These are phyloP conservation scores for Saccharum hybrid DNA, from an alignment of 202 grass and related monocot genomes.

Conservation along the genomic window DNA sequence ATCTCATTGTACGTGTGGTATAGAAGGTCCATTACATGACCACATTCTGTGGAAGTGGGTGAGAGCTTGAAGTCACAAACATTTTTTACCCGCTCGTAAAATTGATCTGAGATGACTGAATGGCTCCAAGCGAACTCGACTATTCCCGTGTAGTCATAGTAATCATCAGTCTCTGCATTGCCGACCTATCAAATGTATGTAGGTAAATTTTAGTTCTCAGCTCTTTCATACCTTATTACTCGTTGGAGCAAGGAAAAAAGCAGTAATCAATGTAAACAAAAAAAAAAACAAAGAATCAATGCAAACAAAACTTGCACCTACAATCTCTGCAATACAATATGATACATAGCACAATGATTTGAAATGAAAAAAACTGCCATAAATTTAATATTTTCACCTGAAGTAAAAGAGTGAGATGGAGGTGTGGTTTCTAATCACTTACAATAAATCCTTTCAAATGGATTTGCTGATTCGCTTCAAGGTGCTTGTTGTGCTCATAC, in stretches of 20 bases:
- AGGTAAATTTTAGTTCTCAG: not conserved
- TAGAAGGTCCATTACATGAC: slow-evolving; percentile 53
- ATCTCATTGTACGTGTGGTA: slow-evolving; percentile 61
- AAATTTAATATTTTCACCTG: not conserved
- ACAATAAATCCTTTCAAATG: slow-evolving; percentile 90
- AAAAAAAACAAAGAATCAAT: not conserved
- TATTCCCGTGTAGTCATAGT: slow-evolving; percentile 69
- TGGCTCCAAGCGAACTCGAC: slow-evolving; percentile 90
- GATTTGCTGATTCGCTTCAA: slow-evolving; percentile 48
- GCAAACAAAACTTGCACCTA: not conserved
- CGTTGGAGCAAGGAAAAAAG: not conserved
- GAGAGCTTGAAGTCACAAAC: slow-evolving; percentile 72
- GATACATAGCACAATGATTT: not conserved
- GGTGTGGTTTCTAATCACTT: slow-evolving; percentile 22
- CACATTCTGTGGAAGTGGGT: slow-evolving; percentile 53
- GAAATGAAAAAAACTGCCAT: not conserved
- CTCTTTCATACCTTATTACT: not conserved
- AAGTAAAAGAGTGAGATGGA: not conserved
- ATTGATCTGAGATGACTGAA: slow-evolving; percentile 75
- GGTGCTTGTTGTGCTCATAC: slow-evolving; percentile 67
- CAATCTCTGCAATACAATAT: too few relatives aligned
- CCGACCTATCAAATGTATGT: slow-evolving; percentile 58
- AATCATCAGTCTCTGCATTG: slow-evolving; percentile 73
- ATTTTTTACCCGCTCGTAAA: slow-evolving; percentile 56
- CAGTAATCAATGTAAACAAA: not conserved